Base-by-base conservation (phyloP, 495 filamentous ascomycete species). In the Aspergillus conjunctus region DNA sequence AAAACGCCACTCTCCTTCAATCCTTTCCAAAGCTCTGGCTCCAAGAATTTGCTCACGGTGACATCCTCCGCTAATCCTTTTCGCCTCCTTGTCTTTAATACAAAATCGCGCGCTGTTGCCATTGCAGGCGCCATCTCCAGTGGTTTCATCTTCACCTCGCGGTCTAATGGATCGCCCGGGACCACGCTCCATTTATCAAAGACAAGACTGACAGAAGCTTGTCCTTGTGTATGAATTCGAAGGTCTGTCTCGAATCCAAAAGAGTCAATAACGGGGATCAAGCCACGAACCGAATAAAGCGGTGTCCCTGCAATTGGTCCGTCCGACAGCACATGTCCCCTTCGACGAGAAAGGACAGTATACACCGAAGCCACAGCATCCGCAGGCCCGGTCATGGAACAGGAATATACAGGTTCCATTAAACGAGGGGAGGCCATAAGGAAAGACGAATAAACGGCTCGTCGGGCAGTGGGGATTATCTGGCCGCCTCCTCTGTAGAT, bases 201-300 rank as follows among this genome's bases (percentile, higher is more conserved):
- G 1, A 92, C 91, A n/a, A 98, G 80, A 66, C 86, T 92, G 51
- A 96, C 85, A 71, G 90, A 89, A 32, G 91, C 90, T 70, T 93
- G 90, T 43, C 94, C 93, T 72, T 96, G 92, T 0, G 95, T 98
- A 70, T 96, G 92, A 66, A 98, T 98, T 51, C 94, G 79, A 44
- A 98, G 81, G 76, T 98, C 94, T 3, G 94, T 98, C 76, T 98
- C 94, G 73, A 98, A 97, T 7, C 94, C 94, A 69, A 98, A 98
- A 11, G 85, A 89, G 77, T 98, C 94, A 66, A 98, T 95, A 34
- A 98, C 94, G 1, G 94, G 94, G 51, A 98, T 89, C 22, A 97
- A 80, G 2, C 94, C 94, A 58, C 84, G 88, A 31, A 97, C 92
- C 12, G 87, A 85, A 77, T 98, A 98, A 12, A 98, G 82, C n/a